phyloP scores from a whole-genome alignment of 2,329 filamentous ascomycete genomes.

The Biscogniauxia sp. region DNA sequence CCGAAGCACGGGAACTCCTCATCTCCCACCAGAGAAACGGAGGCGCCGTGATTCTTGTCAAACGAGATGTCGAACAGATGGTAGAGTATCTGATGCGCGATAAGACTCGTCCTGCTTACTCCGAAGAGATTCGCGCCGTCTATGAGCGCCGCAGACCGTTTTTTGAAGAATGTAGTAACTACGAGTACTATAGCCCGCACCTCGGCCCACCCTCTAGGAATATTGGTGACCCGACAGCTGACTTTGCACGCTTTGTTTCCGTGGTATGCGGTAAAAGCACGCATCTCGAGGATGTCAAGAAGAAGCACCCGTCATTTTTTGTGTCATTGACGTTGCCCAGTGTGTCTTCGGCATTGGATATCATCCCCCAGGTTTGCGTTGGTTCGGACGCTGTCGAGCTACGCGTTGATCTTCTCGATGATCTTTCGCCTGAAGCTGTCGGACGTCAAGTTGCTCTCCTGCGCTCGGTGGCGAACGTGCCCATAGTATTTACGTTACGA shows the following conservation, averaged over 20 bases:
- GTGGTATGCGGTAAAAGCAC: constrained; percentile 63
- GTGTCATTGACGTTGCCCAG: constrained; percentile 84
- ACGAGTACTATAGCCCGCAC: constrained; percentile 84
- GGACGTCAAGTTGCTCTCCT: constrained; percentile 78
- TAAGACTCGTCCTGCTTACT: constrained; percentile 87
- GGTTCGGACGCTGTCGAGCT: constrained; percentile 93
- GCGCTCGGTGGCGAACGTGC: constrained; percentile 67
- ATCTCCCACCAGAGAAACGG: constrained; percentile 69
- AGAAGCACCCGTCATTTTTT: constrained; percentile 81
- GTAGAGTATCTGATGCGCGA: constrained; percentile 86
- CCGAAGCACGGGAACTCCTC: constrained; percentile 74
- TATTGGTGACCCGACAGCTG: constrained; percentile 51
- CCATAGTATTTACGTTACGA: constrained; percentile 89
- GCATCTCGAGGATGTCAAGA: constrained; percentile 56
- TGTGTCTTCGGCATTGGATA: constrained; percentile 59
- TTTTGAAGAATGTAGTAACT: constrained; percentile 91
- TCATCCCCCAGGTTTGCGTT: constrained; percentile 71
- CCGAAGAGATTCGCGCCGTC: constrained; percentile 87
- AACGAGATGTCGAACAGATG: constrained; percentile 82
- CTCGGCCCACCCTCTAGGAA: constrained; percentile 38
- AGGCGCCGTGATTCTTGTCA: constrained; percentile 82
- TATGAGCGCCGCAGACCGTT: constrained; percentile 86
- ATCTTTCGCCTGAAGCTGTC: constrained; percentile 74
- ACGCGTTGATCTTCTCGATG: constrained; percentile 83
- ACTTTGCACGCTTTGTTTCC: constrained; percentile 72